Conservation (phyloP, 441 rosid genomes). For the Hura crepitans region DNA sequence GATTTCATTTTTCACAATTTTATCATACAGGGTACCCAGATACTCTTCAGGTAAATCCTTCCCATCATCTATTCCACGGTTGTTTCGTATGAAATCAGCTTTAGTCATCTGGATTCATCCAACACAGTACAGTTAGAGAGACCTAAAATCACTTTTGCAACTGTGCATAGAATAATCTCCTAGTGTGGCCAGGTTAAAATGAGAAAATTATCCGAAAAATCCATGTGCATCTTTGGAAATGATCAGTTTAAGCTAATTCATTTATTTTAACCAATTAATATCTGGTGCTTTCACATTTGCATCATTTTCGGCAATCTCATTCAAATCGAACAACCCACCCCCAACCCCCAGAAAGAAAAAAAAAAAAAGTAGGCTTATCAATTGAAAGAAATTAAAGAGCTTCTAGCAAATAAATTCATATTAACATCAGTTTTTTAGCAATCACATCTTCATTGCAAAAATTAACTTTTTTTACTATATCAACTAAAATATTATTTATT, state of each 20-base stretch:
- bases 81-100: slow-evolving; percentile 83
- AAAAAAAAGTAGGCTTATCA: neutral
- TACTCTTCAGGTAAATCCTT: slow-evolving; percentile 95
- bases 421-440: too few species aligned
- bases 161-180: neutral
- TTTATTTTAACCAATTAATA: too few species aligned
- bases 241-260: neutral
- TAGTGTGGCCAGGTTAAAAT: neutral
- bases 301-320: too few species aligned
- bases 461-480: neutral
- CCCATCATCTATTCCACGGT: slow-evolving; percentile 96
- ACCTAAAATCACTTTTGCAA: slow-evolving; percentile 12
- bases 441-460: neutral
- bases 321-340: too few species aligned
- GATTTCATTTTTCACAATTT: slow-evolving; percentile 86
- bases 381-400: neutral
- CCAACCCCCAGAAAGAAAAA: neutral
- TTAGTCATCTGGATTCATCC: slow-evolving; percentile 70
- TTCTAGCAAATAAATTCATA: neutral
- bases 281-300: too few species aligned
- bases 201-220: neutral
- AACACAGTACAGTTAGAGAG: slow-evolving; percentile 31
- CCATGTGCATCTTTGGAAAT: too few species aligned
- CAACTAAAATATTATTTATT: neutral
- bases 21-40: slow-evolving; percentile 77